Conservation (phyloP, 1,284 basidiomycete species). For the Athelia psychrophila region DNA sequence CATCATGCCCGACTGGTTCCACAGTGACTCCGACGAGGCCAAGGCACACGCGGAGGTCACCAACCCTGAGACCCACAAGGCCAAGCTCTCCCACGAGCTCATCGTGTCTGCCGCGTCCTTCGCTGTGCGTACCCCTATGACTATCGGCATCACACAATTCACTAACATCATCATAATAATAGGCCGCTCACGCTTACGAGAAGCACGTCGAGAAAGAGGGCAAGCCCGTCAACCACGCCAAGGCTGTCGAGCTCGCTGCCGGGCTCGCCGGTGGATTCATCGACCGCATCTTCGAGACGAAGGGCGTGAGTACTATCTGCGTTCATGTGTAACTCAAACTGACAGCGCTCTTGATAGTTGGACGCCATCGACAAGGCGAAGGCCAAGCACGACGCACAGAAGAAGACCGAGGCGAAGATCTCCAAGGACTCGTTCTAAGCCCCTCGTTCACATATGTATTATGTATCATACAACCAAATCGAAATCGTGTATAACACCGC, state of each 20-base stretch:
- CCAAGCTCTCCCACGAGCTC: conserved; percentile 60
- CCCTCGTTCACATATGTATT: no score
- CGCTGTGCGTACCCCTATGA: conserved; percentile 28
- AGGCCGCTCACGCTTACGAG: conserved; percentile 59
- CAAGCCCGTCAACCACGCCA: conserved; percentile 35
- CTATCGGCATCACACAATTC: not conserved
- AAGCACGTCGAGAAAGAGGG: conserved; percentile 44
- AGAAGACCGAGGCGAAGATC: conserved; percentile 5
- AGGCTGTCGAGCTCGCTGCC: conserved; percentile 48
- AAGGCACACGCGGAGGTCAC: conserved; percentile 43
- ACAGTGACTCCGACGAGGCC: conserved; percentile 44
- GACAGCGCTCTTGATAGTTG: conserved; percentile 21
- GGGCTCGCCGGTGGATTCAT: conserved; percentile 44
- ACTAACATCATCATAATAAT: not conserved
- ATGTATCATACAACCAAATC: no score
- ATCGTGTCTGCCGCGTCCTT: conserved; percentile 59
- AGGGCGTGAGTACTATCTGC: conserved; percentile 36
- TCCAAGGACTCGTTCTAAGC: no score
- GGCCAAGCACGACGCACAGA: conserved; percentile 39
- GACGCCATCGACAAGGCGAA: conserved; percentile 40
- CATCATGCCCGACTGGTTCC: conserved; percentile 52
- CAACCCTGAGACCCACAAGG: conserved; percentile 56
- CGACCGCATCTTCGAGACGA: conserved; percentile 44
- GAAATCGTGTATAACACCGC: no score
- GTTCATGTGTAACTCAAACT: not conserved